These are phyloP conservation scores for Dryas drummondii DNA, from an alignment of 306 rosid species.

Conservation along the genomic window DNA sequence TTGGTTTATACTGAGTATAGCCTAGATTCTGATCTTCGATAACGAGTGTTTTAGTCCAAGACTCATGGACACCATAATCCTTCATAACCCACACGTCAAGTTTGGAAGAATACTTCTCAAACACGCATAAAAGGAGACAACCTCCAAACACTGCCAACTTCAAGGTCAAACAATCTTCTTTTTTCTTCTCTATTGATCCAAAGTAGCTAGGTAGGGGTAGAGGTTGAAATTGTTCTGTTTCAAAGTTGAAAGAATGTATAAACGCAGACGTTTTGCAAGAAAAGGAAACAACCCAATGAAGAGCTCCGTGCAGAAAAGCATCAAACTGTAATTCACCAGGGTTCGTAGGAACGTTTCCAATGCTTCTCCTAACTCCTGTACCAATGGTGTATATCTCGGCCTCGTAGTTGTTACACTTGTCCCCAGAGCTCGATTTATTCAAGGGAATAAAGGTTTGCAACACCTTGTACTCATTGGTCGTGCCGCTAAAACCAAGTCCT, in stretches of 20 bases:
- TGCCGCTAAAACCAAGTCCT: background rate
- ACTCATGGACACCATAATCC: too few relatives aligned
- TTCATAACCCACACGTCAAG: too few relatives aligned
- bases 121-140: too few relatives aligned
- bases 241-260: background rate
- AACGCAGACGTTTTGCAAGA: too few relatives aligned
- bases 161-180: too few relatives aligned
- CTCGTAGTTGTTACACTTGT: background rate
- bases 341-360: background rate
- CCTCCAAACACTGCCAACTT: too few relatives aligned
- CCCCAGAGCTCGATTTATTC: background rate
- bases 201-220: background rate
- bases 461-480: background rate
- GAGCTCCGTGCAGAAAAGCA: conserved; percentile 1
- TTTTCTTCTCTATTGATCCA: too few relatives aligned
- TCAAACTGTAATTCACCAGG: background rate
- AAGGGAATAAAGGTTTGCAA: background rate
- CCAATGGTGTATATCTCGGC: conserved; percentile 8
- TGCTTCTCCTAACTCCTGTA: conserved; percentile 14
- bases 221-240: background rate
- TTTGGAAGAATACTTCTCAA: too few relatives aligned
- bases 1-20: too few relatives aligned
- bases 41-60: too few relatives aligned
- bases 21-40: too few relatives aligned
- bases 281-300: conserved; percentile 14